Percentiles rank a stretch among this genome's conserved stretches.
These are phyloP conservation scores for Glycine tomentella DNA, from an alignment of 306 rosid genomes.

Conservation along the genomic window DNA sequence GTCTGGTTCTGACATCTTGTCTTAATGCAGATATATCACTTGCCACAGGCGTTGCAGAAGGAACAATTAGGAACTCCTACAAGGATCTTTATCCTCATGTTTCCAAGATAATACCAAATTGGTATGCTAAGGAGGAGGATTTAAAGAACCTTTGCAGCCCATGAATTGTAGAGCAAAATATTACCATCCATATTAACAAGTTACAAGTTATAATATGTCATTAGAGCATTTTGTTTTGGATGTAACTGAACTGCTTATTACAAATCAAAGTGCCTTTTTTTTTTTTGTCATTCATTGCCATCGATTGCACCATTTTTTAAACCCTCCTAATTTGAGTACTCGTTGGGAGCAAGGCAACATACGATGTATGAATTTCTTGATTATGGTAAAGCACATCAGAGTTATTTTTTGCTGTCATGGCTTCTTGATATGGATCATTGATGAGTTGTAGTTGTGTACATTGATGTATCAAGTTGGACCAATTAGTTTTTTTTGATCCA, in stretches of 20 bases:
- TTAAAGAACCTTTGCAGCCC: conserved; percentile 91
- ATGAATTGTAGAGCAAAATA: conserved; percentile 52
- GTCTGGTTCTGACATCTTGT: conserved; percentile 14
- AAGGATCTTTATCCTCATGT: conserved; percentile 92
- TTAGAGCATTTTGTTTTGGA: conserved; percentile 46
- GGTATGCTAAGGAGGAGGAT: conserved; percentile 96
- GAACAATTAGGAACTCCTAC: conserved; percentile 90
- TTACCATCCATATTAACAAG: conserved; percentile 23
- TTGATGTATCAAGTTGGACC: too few species aligned
- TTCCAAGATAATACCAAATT: conserved; percentile 88
- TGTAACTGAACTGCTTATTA: conserved; percentile 42
- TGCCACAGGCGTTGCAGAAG: conserved; percentile 98
- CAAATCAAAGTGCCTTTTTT: conserved; percentile 33
- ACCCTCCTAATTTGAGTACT: conserved; percentile 5
- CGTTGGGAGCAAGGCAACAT: conserved; percentile 35
- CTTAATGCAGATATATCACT: conserved; percentile 81
- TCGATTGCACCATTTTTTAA: conserved; percentile 4
- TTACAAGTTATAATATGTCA: conserved; percentile 33
- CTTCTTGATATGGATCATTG: not conserved
- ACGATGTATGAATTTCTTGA: not conserved
- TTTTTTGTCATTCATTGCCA: conserved; percentile 19
- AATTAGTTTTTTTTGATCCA: too few species aligned
- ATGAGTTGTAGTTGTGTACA: not conserved
- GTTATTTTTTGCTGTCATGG: not conserved
- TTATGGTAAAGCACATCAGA: not conserved